Percentiles rank a stretch among this genome's conserved stretches.
Conservation (phyloP, 768 basidiomycete species). For the Rhodotorula taiwanensis region DNA sequence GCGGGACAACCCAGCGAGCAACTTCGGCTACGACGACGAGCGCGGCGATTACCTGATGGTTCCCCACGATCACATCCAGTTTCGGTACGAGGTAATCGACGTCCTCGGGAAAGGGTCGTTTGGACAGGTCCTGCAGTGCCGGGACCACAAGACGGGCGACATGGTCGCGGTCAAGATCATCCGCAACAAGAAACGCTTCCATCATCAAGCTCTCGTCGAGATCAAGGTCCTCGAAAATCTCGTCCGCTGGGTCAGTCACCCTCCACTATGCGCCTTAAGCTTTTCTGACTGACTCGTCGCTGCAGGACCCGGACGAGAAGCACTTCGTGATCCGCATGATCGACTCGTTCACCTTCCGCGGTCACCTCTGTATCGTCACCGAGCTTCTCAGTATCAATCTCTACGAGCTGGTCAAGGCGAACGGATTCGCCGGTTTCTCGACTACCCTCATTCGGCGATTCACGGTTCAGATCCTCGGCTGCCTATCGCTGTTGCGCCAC, state of each 20-base stretch:
- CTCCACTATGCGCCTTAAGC: neutral
- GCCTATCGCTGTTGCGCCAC: slow-evolving; percentile 85
- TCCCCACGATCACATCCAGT: slow-evolving; percentile 84
- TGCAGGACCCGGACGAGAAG: slow-evolving; percentile 88
- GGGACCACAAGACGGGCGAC: slow-evolving; percentile 88
- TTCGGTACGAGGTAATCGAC: slow-evolving; percentile 89
- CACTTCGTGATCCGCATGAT: slow-evolving; percentile 98
- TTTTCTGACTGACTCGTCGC: neutral
- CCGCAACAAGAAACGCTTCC: slow-evolving; percentile 97
- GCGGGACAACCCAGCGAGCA: slow-evolving; percentile 66
- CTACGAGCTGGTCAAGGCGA: slow-evolving; percentile 98
- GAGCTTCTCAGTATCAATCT: slow-evolving; percentile 96
- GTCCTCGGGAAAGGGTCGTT: slow-evolving; percentile 97
- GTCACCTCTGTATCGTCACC: slow-evolving; percentile 96
- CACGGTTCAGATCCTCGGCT: slow-evolving; percentile 88
- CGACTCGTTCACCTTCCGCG: slow-evolving; percentile 95
- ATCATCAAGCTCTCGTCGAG: slow-evolving; percentile 96
- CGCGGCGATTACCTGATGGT: slow-evolving; percentile 93
- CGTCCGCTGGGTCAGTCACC: slow-evolving; percentile 77
- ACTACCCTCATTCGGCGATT: slow-evolving; percentile 91
- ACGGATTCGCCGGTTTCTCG: slow-evolving; percentile 96
- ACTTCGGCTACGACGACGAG: slow-evolving; percentile 95
- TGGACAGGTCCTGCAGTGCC: slow-evolving; percentile 90
- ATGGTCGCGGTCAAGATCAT: slow-evolving; percentile 99
- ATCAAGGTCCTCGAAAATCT: slow-evolving; percentile 96